Base-by-base conservation (phyloP, 768 basidiomycete species). In the Antrodiella citrinella region DNA sequence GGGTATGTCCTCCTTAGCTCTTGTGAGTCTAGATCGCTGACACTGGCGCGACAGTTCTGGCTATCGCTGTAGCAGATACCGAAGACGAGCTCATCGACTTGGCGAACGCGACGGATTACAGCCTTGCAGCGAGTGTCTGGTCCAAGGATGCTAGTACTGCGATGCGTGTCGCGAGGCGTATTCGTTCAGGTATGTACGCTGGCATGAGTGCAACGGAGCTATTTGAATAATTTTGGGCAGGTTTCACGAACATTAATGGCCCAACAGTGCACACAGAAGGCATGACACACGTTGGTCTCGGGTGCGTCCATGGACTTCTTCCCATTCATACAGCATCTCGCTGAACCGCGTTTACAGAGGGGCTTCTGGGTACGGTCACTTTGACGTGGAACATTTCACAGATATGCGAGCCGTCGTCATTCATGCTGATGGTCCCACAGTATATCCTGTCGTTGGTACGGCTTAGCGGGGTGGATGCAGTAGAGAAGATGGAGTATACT, bases 31-130 rank as follows among this genome's bases (percentile, higher is more conserved):
- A 20, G 35, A 26, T 26, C 4, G n/a, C 44, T 51, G 40, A 51
- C 24, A 4, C 19, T 23, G 15, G 5, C 19, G 19, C 22, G 18
- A 9, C 59, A 72, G 75, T 80, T 0, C 61, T 77, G 4, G 68
- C 66, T 9, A 63, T 82, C 45, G 67, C 70, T 1, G 62, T 69
- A 1, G 73, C 69, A 15, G 73, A 78, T 20, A 74, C 70, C 0
- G 59, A 74, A 9, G 74, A 78, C 18, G 79, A 82, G 57, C 78
- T 77, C 4, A 65, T 82, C 4, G 72, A 73, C 39, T 62, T 80
- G n/a, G 79, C 80, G 3, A 84, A 84, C 54, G 64, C 69, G 0
- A 69, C 75, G 0, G 72, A 74, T 1, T 81, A 77, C 44, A 75
- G 77, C 2, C 64, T 85, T 23, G 64, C 68, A 1, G 67, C 80